Percentiles rank a stretch among this genome's conserved stretches.
Evolutionary conservation across 2,329 filamentous ascomycete species (phyloP).

Genomic region (Hypoxylon sp.): DNA sequence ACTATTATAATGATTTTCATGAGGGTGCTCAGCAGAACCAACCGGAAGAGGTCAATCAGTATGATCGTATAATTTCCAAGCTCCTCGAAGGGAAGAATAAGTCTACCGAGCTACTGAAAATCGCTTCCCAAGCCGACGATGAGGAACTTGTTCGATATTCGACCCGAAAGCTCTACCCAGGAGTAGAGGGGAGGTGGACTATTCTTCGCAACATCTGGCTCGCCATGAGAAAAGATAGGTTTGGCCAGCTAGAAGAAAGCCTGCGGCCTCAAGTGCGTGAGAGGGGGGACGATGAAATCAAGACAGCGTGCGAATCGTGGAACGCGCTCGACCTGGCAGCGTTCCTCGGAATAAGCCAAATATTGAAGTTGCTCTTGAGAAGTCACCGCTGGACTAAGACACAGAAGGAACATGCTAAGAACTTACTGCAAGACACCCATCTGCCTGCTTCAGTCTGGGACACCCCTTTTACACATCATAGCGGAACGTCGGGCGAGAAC

Average conservation of each 20-base stretch:
- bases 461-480: not conserved
- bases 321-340: constrained; percentile 6
- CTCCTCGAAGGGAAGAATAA: too few relatives aligned
- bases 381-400: constrained; percentile 3
- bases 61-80: too few relatives aligned
- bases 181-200: not conserved
- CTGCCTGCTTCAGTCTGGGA: not conserved
- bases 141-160: not conserved
- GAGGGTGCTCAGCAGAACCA: too few relatives aligned
- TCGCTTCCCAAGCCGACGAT: too few relatives aligned
- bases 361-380: constrained; percentile 1
- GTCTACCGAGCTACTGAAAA: too few relatives aligned
- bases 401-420: constrained; percentile 7
- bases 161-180: not conserved
- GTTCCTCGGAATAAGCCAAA: not conserved
- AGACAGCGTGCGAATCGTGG: not conserved
- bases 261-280: not conserved
- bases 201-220: not conserved
- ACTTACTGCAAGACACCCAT: too few relatives aligned
- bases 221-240: constrained; percentile 6
- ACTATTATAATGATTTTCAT: too few relatives aligned
- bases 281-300: not conserved
- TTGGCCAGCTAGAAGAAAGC: not conserved
- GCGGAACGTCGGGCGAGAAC: too few relatives aligned
- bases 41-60: too few relatives aligned